Evolutionary conservation across 805 yeast species (phyloP).

Genomic region (Candida morakotiae): DNA sequence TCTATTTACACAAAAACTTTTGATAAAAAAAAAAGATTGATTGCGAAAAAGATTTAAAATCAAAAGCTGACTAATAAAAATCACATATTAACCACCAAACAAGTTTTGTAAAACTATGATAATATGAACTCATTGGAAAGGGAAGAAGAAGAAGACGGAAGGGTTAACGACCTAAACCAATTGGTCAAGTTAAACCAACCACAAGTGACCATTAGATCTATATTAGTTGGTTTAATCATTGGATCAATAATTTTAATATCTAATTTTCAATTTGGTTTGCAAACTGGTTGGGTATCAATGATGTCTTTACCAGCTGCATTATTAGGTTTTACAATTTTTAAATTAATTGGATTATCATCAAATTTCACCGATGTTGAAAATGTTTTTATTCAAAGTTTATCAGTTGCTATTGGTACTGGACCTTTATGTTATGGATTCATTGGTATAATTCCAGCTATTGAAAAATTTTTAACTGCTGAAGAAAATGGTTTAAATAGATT

Average conservation of each 20-base stretch:
- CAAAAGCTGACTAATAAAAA: background rate
- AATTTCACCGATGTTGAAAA: conserved; percentile 81
- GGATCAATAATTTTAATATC: conserved; percentile 85
- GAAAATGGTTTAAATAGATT: conserved; percentile 63
- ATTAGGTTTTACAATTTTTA: conserved; percentile 80
- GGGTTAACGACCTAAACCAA: background rate
- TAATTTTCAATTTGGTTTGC: conserved; percentile 93
- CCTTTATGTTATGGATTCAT: conserved; percentile 94
- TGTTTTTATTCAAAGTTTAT: conserved; percentile 85
- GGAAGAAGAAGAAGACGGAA: background rate
- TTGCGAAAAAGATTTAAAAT: conserved; percentile 3
- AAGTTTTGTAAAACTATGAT: too few species aligned
- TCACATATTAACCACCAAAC: background rate
- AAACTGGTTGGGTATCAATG: conserved; percentile 99
- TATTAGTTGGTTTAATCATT: conserved; percentile 71
- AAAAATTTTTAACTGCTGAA: conserved; percentile 71
- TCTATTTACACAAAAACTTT: too few species aligned
- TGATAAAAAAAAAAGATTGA: background rate
- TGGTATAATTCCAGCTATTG: conserved; percentile 94
- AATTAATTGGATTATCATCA: conserved; percentile 41
- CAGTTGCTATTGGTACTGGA: conserved; percentile 97
- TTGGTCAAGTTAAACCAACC: conserved; percentile 47
- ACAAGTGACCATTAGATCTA: conserved; percentile 72
- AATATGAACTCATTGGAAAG: conserved; percentile 1
- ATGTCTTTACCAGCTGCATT: conserved; percentile 95